Conservation (phyloP, 805 yeast genomes). For the Candida hungchunana region DNA sequence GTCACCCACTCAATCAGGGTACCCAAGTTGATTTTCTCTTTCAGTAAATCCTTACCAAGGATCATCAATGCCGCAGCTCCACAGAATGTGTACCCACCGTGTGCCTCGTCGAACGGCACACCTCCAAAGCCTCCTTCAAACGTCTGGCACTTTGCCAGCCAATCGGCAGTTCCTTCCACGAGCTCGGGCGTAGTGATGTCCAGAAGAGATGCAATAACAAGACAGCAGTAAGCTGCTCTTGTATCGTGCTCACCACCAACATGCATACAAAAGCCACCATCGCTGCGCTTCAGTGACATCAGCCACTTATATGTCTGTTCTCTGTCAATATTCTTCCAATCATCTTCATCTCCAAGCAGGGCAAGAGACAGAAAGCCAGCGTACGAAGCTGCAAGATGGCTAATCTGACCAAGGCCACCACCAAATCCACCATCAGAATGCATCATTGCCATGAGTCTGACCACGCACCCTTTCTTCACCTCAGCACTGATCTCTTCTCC, state of each 20-base stretch:
- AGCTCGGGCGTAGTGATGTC: conserved; percentile 61
- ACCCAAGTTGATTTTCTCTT: conserved; percentile 41
- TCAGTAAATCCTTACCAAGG: conserved; percentile 33
- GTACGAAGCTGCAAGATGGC: conserved; percentile 83
- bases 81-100: conserved; percentile 95
- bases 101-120: conserved; percentile 79
- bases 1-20: conserved; percentile 61
- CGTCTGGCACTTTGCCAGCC: conserved; percentile 72
- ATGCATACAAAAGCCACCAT: conserved; percentile 80
- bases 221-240: conserved; percentile 82
- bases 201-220: conserved; percentile 66
- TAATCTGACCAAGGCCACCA: conserved; percentile 79
- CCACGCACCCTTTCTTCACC: conserved; percentile 27
- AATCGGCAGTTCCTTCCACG: conserved; percentile 45
- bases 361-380: conserved; percentile 69
- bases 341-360: conserved; percentile 39
- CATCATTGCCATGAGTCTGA: conserved; percentile 29
- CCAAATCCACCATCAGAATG: conserved; percentile 63
- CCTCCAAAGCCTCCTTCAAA: conserved; percentile 97
- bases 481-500: conserved; percentile 28
- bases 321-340: conserved; percentile 43
- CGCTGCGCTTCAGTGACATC: conserved; percentile 49
- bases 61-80: conserved; percentile 63
- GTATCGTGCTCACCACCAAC: conserved; percentile 78
- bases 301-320: conserved; percentile 58